Evolutionary conservation across 1,139 yeast genomes (phyloP).

Genomic region (Cylindricascospora bacillispora): DNA sequence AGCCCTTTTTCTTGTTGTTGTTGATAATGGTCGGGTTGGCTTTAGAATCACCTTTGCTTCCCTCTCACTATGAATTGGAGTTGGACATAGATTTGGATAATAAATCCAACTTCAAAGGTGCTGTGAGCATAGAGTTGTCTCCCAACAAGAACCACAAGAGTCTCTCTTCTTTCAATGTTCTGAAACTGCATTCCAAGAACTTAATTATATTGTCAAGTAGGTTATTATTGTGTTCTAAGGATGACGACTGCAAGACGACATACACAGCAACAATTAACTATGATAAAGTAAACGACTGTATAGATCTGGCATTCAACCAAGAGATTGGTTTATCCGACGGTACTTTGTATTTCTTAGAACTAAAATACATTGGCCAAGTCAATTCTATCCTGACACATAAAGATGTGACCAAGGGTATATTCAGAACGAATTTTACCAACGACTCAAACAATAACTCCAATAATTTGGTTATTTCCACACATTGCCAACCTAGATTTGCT

Average conservation of each 20-base stretch:
- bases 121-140: conserved; percentile 28
- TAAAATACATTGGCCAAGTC: conserved; percentile 41
- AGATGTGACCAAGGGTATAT: conserved; percentile 53
- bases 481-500: conserved; percentile 56
- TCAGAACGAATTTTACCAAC: conserved; percentile 50
- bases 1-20: too few relatives aligned
- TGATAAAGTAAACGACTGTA: conserved; percentile 31
- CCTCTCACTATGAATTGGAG: conserved; percentile 33
- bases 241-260: conserved; percentile 16
- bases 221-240: conserved; percentile 6
- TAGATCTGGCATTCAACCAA: too few relatives aligned
- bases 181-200: conserved; percentile 34
- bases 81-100: conserved; percentile 25
- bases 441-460: conserved; percentile 35
- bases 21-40: not conserved
- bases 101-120: conserved; percentile 47
- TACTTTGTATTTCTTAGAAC: too few relatives aligned
- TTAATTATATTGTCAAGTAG: conserved; percentile 28
- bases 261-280: conserved; percentile 28
- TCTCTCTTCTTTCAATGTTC: conserved; percentile 15
- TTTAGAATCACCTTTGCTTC: conserved; percentile 16
- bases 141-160: conserved; percentile 13
- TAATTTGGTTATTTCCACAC: conserved; percentile 49
- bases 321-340: too few relatives aligned
- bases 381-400: conserved; percentile 41